Evolutionary conservation across 2,329 filamentous ascomycete genomes (phyloP).

Genomic region (Metarhizium brunneum): DNA sequence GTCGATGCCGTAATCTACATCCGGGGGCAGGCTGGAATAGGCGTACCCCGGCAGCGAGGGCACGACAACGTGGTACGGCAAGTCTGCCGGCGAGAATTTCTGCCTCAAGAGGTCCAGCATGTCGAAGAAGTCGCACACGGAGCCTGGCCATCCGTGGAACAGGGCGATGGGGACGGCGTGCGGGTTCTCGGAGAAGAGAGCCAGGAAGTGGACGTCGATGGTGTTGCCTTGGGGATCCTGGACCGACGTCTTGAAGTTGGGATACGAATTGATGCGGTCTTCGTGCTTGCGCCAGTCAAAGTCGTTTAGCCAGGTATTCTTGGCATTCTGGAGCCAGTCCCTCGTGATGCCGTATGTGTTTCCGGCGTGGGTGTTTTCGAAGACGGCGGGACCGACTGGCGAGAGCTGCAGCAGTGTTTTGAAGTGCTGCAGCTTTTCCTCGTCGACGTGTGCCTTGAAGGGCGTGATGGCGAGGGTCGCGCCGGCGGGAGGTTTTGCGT

Average conservation of each 20-base stretch:
- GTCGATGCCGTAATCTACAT: conserved; percentile 26
- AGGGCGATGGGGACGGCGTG: conserved; percentile 41
- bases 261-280: conserved; percentile 33
- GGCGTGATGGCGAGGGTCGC: conserved; percentile 10
- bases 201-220: conserved; percentile 42
- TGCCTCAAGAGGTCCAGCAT: conserved; percentile 34
- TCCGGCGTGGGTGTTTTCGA: conserved; percentile 34
- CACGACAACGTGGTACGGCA: conserved; percentile 49
- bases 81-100: conserved; percentile 36
- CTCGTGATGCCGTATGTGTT: conserved; percentile 25
- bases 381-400: conserved; percentile 37
- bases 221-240: conserved; percentile 22
- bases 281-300: conserved; percentile 36
- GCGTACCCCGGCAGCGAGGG: conserved; percentile 46
- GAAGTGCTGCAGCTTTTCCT: conserved; percentile 34
- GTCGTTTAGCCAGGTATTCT: conserved; percentile 30
- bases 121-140: conserved; percentile 45
- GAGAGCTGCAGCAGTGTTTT: conserved; percentile 36
- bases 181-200: conserved; percentile 39
- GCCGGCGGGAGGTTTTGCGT: conserved; percentile 1
- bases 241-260: conserved; percentile 34
- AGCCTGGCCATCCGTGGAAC: conserved; percentile 47
- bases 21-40: conserved; percentile 36
- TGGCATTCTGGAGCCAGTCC: conserved; percentile 32
- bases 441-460: conserved; percentile 31